Evolutionary conservation across 2,329 filamentous ascomycete genomes (phyloP).

Genomic region (Calonectria naviculata): DNA sequence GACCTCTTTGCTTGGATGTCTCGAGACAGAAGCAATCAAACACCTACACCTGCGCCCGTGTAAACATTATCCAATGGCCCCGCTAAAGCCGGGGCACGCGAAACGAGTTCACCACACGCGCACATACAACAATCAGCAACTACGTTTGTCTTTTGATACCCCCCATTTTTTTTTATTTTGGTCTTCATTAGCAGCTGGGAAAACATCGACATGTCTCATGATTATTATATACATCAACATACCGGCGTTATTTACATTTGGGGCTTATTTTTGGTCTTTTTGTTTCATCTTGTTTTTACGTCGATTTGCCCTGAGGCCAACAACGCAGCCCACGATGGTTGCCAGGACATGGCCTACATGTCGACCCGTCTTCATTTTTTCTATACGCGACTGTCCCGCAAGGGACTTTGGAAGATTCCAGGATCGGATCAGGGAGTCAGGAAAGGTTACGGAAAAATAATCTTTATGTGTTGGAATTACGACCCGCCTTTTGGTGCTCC

Average conservation of each 20-base stretch:
- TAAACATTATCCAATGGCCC: slow-evolving; percentile 21
- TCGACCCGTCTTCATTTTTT: slow-evolving; percentile 6
- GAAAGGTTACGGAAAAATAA: slow-evolving; percentile 21
- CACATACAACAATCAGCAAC: slow-evolving; percentile 44
- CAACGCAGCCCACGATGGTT: slow-evolving; percentile 25
- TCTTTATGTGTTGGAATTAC: slow-evolving; percentile 24
- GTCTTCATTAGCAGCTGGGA: slow-evolving; percentile 40
- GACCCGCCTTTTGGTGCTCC: slow-evolving; percentile 16
- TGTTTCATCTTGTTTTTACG: slow-evolving; percentile 28
- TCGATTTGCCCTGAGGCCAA: slow-evolving; percentile 20
- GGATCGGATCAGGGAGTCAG: slow-evolving; percentile 18
- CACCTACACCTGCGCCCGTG: slow-evolving; percentile 41
- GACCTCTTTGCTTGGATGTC: slow-evolving; percentile 65
- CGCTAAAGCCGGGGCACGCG: background rate
- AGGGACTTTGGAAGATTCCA: slow-evolving; percentile 18
- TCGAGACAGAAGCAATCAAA: slow-evolving; percentile 54
- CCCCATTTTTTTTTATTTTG: slow-evolving; percentile 40
- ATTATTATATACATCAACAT: slow-evolving; percentile 43
- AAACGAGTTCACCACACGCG: slow-evolving; percentile 32
- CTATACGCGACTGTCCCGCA: slow-evolving; percentile 14
- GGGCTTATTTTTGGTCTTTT: slow-evolving; percentile 34
- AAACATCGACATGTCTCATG: slow-evolving; percentile 43
- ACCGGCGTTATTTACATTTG: slow-evolving; percentile 41
- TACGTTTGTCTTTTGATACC: slow-evolving; percentile 52
- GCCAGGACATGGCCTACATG: slow-evolving; percentile 24